Evolutionary conservation across 2,329 filamentous ascomycete species (phyloP).

Genomic region (Exophiala sideris): DNA sequence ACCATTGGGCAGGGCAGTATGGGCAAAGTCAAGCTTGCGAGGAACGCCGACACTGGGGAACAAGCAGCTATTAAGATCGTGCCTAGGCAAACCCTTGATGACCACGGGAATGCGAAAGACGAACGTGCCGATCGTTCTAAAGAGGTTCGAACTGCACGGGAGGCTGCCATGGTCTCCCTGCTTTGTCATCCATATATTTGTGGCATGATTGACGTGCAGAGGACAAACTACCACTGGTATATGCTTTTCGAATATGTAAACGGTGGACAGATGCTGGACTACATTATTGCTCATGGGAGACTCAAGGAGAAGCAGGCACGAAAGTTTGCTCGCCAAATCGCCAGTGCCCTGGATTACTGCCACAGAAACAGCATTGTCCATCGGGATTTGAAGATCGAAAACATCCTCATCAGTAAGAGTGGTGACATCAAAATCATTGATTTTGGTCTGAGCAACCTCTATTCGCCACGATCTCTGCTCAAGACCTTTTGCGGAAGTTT

Average conservation of each 20-base stretch:
- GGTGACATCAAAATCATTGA: conserved; percentile 99
- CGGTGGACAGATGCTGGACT: conserved; percentile 98
- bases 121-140: conserved; percentile 94
- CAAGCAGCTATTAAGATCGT: conserved; percentile 98
- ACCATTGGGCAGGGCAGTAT: conserved; percentile 97
- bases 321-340: conserved; percentile 96
- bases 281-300: conserved; percentile 97
- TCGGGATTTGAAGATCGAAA: conserved; percentile 96
- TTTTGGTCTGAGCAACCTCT: conserved; percentile 95
- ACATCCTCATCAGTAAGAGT: conserved; percentile 97
- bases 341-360: conserved; percentile 93
- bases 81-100: conserved; percentile 82
- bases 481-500: conserved; percentile 98
- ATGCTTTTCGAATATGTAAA: conserved; percentile 99
- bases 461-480: conserved; percentile 76
- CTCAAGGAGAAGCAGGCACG: conserved; percentile 97
- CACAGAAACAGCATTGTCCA: conserved; percentile 98
- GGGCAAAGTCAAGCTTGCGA: conserved; percentile 96
- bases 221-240: conserved; percentile 98
- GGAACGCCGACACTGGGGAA: conserved; percentile 83
- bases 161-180: conserved; percentile 93
- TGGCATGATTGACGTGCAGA: conserved; percentile 88
- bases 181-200: conserved; percentile 95
- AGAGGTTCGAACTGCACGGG: conserved; percentile 88
- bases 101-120: conserved; percentile 68